Base-by-base conservation (phyloP, 2,329 filamentous ascomycete genomes). In the Aspergillus aculeatinus region DNA sequence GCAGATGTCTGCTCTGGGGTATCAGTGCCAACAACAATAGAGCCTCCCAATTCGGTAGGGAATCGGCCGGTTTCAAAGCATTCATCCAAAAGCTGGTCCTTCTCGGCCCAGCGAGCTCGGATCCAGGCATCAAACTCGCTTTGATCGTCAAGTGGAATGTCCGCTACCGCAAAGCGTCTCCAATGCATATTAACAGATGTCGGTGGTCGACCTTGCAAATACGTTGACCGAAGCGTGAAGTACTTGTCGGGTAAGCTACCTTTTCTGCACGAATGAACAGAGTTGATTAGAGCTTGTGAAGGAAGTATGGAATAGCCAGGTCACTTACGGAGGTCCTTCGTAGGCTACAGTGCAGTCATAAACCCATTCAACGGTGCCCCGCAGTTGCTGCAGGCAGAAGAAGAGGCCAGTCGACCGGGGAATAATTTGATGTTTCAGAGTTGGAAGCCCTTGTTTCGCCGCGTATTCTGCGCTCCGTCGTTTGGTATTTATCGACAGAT, bases 181-280 rank as follows among this genome's bases (percentile, higher is more conserved):
- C 94, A 99, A 77, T 96, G 90, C 81, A 98, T 93, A 76, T 97
- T 98, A 70, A 98, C 93, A 1, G 92, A 96, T 74, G 93, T 96
- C 1, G 94, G 95, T 0, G 93, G 89, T 1, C 91, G 87, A 12
- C 95, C 93, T 74, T 95, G 87, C 63, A 97, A 88, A 72, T 95
- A 96, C 4, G 92, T 96, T 52, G 92, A 92, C 2, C 86, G 85
- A 4, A 99, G 82, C 0, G 91, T 93, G 76, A 96, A 98, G 69
- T 91, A 89, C 52, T 96, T 87, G 73, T 98, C 93, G n/a, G 94
- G 93, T 67, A 89, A 97, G 68, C 89, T 84, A 44, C 89, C 90
- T 60, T 88, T 89, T 25, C 89, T 91, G 68, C 53, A 55, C 7
- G 9, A 47, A 48, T 21, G 44, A 27, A 61, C 16, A 19, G 27